Evolutionary conservation across 768 basidiomycete species (phyloP), one percentile per base, ranked within the genome.

Genomic region (Macrolepiota albuminosa): DNA sequence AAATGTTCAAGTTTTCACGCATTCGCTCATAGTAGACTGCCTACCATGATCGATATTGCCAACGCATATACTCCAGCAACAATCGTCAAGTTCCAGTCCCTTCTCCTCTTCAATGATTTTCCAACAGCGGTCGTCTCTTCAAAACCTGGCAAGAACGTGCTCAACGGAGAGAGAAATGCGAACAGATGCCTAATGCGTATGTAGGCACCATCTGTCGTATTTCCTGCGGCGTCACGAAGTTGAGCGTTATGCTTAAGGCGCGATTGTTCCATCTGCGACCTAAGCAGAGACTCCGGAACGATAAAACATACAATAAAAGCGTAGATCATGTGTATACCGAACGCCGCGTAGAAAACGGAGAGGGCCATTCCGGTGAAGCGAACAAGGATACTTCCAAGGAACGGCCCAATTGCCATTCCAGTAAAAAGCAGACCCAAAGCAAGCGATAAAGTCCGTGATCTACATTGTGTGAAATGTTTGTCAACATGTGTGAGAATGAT

Each of bases 401-500:
- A 79, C 5, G 94, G 94, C 0, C 94, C 94, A 21, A 90, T 34
- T 1, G 87, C 87, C 67, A 90, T 79, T n/a, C 94, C 94, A 9
- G 75, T 68, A 71, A 89, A 92, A 48, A 87, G 61, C 4, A 91
- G 75, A 0, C 94, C 94, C 2, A 84, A 72, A 47, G 76, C 74
- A 36, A 89, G 70, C 1, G 91, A 89, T 67, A 90, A 86, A 24
- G 78, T 76, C 6, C 81, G 81, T 5, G 89, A 84, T 54, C 89
- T 91, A 57, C 13, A 16, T 26, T 31, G 14, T 33, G 21, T 31
- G 4, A 9, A 26, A n/a, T 16, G 26, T 39, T 50, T 29, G 26
- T 14, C 34, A 36, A 34, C 16, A 29, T 29, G 14, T 48, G 47
- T 54, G 53, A 34, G 54, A 60, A 37, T 18, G n/a, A 9, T 4